These are phyloP conservation scores for Eutypa lata DNA, from an alignment of 2,329 filamentous ascomycete species.

Conservation along the genomic window DNA sequence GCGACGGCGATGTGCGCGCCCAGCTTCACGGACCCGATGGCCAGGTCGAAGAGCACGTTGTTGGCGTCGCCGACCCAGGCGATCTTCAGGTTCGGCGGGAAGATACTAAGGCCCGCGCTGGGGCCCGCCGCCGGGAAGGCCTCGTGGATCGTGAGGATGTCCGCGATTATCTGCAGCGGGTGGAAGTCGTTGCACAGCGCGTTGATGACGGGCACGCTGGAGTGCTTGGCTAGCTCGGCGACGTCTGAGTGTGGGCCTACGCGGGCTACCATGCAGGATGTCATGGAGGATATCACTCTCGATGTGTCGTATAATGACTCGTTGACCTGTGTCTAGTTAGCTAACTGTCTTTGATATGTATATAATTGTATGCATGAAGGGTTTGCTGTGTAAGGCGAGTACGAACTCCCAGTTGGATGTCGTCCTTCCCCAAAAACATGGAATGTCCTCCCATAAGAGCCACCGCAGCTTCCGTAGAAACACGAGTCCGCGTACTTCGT, in stretches of 20 bases:
- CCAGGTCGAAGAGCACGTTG: constrained; percentile 93
- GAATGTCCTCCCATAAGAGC: constrained; percentile 85
- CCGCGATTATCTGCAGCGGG: constrained; percentile 89
- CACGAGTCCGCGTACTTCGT: constrained; percentile 85
- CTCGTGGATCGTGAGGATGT: constrained; percentile 88
- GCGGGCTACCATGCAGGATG: constrained; percentile 76
- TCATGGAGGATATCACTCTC: constrained; percentile 91
- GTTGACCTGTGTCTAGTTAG: constrained; percentile 59
- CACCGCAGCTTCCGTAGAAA: constrained; percentile 90
- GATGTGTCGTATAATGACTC: constrained; percentile 93
- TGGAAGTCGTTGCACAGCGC: constrained; percentile 88
- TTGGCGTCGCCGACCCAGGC: constrained; percentile 97
- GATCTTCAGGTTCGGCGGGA: constrained; percentile 80
- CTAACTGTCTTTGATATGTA: no score
- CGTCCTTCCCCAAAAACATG: constrained; percentile 94
- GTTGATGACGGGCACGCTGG: constrained; percentile 79
- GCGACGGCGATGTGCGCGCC: constrained; percentile 85
- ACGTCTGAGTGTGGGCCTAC: constrained; percentile 77
- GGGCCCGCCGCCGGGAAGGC: constrained; percentile 57
- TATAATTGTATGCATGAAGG: background rate
- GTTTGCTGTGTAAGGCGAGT: no score
- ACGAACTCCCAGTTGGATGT: constrained; percentile 88
- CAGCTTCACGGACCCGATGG: constrained; percentile 81
- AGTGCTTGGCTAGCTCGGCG: constrained; percentile 65
- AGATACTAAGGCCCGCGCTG: constrained; percentile 45